phyloP scores from a whole-genome alignment of 768 basidiomycete genomes.

The Termitomyces sp. region DNA sequence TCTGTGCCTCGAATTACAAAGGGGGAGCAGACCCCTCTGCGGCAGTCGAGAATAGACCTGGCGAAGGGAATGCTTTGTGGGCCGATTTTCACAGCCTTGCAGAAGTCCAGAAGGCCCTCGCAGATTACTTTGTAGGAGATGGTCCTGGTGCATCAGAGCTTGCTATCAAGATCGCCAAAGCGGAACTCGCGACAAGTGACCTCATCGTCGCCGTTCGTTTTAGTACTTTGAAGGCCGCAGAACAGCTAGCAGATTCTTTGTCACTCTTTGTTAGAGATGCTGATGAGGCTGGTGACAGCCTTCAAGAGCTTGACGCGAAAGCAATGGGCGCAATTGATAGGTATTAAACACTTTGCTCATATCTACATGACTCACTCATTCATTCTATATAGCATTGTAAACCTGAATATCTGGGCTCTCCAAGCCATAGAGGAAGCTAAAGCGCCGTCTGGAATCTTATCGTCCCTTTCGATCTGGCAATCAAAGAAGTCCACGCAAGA shows the following conservation, averaged over 20 bases:
- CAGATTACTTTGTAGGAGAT: slow-evolving; percentile 39
- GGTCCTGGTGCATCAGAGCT: slow-evolving; percentile 37
- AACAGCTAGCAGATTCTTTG: slow-evolving; percentile 35
- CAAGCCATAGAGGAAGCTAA: slow-evolving; percentile 29
- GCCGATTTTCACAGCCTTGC: slow-evolving; percentile 38
- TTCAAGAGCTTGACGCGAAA: slow-evolving; percentile 40
- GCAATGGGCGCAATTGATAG: slow-evolving; percentile 48
- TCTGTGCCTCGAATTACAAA: neutral
- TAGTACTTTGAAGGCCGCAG: slow-evolving; percentile 39
- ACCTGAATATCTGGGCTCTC: slow-evolving; percentile 45
- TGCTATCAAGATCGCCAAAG: slow-evolving; percentile 43
- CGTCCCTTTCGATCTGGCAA: slow-evolving; percentile 1
- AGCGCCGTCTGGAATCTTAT: slow-evolving; percentile 1
- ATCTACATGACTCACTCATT: neutral
- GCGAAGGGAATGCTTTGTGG: slow-evolving; percentile 4
- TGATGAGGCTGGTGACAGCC: slow-evolving; percentile 32
- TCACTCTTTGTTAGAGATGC: slow-evolving; percentile 38
- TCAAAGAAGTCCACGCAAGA: slow-evolving; percentile 14
- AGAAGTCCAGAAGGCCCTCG: slow-evolving; percentile 34
- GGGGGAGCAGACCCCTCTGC: neutral
- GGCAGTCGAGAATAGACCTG: neutral
- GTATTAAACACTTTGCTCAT: slow-evolving; percentile 22
- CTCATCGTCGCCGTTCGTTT: slow-evolving; percentile 41
- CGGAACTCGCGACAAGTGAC: slow-evolving; percentile 50
- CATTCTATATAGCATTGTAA: slow-evolving; percentile 32